Base-by-base conservation (phyloP, 2,329 filamentous ascomycete species). In the Arthrobotrys pseudoclavata region DNA sequence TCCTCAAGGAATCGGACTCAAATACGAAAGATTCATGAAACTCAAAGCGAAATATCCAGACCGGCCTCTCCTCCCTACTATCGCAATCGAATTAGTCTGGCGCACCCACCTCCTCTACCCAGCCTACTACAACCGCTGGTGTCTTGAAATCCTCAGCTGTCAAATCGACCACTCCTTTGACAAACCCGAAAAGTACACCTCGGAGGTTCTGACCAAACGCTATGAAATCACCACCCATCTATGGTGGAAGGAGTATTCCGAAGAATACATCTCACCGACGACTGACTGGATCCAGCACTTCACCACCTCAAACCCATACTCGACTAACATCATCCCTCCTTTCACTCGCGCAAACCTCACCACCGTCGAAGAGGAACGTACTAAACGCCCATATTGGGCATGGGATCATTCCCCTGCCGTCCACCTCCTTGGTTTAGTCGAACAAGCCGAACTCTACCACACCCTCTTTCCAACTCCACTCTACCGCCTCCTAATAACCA, bases 101-200 rank as follows among this genome's bases (percentile, higher is more conserved):
- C 72, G 72, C 7, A 76, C 72, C 12, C 72, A 76, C 18, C 66
- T 76, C 29, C 66, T 76, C 18, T 67, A 76, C 24, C 66, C 72
- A 37, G 42, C 72, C 5, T 47, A 76, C 48, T 76, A 76, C 45
- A 57, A 76, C 15, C 61, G 40, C 34, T 76, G 72, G 72, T 76
- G 72, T 24, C 66, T 76, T 20, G 26, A 76, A 37, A 70, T 29
- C n/a, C 26, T 76, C 24, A 62, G 48, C 31, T 76, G 66, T 62
- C 57, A 53, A 53, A 50, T 76, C 20, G 60, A 66, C 5, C 66
- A 76, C 42, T 4, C 57, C 12, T 76, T 76, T 18, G 72, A 76
- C 24, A 69, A 55, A 22, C 22, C 55, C 12, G 26, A 57, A 37
- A 50, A 76, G 6, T 64, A 70, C 40, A 66, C 66, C 22, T 10